Percentiles rank a stretch among this genome's conserved stretches.
These are phyloP conservation scores for Podaxis sp. DNA, from an alignment of 768 basidiomycete genomes.

Conservation along the genomic window DNA sequence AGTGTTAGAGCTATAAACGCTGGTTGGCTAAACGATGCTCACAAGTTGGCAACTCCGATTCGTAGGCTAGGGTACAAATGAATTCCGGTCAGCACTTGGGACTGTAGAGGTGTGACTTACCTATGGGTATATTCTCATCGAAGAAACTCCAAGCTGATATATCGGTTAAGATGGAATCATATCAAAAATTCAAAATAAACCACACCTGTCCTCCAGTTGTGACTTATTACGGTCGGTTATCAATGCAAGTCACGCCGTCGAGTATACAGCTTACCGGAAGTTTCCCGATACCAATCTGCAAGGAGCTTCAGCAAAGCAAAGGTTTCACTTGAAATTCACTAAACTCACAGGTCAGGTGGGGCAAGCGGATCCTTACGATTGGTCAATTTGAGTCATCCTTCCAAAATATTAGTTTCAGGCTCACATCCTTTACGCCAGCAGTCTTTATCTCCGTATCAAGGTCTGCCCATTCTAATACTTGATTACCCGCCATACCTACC, in stretches of 20 bases:
- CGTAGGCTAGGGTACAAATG: conserved; percentile 27
- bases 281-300: conserved; percentile 37
- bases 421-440: conserved; percentile 42
- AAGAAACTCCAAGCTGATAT: conserved; percentile 40
- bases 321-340: neutral
- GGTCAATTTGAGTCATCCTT: neutral
- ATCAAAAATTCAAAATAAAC: conserved; percentile 1
- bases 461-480: conserved; percentile 58
- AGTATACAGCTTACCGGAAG: conserved; percentile 30
- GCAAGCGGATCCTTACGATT: conserved; percentile 33
- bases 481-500: conserved; percentile 54
- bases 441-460: conserved; percentile 61
- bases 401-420: conserved; percentile 9
- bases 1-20: neutral
- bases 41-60: conserved; percentile 37
- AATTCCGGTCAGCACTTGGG: neutral
- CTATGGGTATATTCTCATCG: conserved; percentile 36
- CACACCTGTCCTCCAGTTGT: conserved; percentile 46
- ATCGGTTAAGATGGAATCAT: neutral
- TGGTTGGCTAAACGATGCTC: conserved; percentile 6
- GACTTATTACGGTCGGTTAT: conserved; percentile 19
- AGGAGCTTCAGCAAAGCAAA: neutral
- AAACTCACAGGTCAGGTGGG: conserved; percentile 38
- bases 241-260: too few species aligned
- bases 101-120: conserved; percentile 18